Evolutionary conservation across 176 grass and related monocot species (phyloP).

Genomic region (Tillandsia leiboldiana): DNA sequence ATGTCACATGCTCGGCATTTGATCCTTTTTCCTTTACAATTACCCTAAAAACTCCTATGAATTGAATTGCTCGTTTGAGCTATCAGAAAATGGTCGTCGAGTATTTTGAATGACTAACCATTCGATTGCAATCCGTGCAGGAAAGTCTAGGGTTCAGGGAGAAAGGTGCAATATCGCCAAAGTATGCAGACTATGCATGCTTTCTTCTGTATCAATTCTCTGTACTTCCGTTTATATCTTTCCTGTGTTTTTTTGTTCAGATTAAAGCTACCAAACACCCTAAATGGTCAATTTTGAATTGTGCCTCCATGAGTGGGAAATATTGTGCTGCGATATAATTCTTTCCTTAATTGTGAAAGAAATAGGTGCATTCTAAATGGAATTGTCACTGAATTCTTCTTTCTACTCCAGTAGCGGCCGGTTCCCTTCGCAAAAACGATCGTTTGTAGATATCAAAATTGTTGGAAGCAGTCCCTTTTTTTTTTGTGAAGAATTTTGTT

Average conservation of each 20-base stretch:
- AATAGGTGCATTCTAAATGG: background rate
- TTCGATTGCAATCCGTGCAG: too few relatives aligned
- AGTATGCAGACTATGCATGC: too few relatives aligned
- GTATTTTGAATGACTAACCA: too few relatives aligned
- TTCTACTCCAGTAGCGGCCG: background rate
- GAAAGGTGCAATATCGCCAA: too few relatives aligned
- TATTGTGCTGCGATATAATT: background rate
- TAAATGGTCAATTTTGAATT: background rate
- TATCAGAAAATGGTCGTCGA: too few relatives aligned
- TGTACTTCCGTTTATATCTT: background rate
- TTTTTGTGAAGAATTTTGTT: background rate
- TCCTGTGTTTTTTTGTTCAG: background rate
- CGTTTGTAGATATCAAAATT: background rate
- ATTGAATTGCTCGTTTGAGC: too few relatives aligned
- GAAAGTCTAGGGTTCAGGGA: too few relatives aligned
- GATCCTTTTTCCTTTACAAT: too few relatives aligned
- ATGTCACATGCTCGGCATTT: too few relatives aligned
- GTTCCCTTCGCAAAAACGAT: background rate
- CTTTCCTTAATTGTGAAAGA: background rate
- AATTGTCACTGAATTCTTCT: background rate
- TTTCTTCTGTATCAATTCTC: too few relatives aligned
- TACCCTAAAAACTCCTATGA: too few relatives aligned
- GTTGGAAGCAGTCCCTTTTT: background rate
- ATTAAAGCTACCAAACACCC: background rate
- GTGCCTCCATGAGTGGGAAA: background rate